Conservation (phyloP, 2,329 filamentous ascomycete genomes). For the Microascus cirrosus region DNA sequence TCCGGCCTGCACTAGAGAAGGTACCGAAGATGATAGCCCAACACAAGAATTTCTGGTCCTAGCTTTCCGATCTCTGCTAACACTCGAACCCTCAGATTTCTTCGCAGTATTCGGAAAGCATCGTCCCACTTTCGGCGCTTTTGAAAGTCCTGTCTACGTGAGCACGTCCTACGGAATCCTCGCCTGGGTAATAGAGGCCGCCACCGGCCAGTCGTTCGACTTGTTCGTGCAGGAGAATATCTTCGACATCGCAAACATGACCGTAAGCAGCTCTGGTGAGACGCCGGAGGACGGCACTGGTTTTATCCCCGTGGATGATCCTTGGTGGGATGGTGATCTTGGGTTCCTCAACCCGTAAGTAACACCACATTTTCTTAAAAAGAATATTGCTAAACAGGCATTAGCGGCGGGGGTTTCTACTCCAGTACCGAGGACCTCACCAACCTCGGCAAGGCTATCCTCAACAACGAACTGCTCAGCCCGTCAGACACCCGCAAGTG, state of each 20-base stretch:
- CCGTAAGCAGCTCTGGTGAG: slow-evolving; percentile 21
- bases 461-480: slow-evolving; percentile 27
- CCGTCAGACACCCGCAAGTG: slow-evolving; percentile 26
- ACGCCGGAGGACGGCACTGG: slow-evolving; percentile 17
- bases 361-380: background rate
- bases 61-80: background rate
- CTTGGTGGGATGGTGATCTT: slow-evolving; percentile 19
- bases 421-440: slow-evolving; percentile 29
- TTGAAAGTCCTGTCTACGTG: slow-evolving; percentile 34
- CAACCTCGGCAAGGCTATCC: slow-evolving; percentile 27
- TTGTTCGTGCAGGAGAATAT: slow-evolving; percentile 27
- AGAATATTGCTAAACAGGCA: background rate
- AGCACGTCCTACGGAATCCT: slow-evolving; percentile 34
- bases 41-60: slow-evolving; percentile 3
- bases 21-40: background rate
- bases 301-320: slow-evolving; percentile 22
- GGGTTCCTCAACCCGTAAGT: slow-evolving; percentile 23
- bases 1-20: background rate
- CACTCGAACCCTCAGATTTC: slow-evolving; percentile 11
- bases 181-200: slow-evolving; percentile 30
- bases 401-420: slow-evolving; percentile 26
- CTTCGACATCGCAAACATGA: slow-evolving; percentile 28
- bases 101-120: slow-evolving; percentile 13
- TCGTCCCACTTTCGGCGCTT: slow-evolving; percentile 27
- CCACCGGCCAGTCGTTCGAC: slow-evolving; percentile 25